Percentiles rank a stretch among this genome's conserved stretches.
phyloP scores from a whole-genome alignment of 192 early-diverging fungal genomes.

The Helicostylum pulchrum region DNA sequence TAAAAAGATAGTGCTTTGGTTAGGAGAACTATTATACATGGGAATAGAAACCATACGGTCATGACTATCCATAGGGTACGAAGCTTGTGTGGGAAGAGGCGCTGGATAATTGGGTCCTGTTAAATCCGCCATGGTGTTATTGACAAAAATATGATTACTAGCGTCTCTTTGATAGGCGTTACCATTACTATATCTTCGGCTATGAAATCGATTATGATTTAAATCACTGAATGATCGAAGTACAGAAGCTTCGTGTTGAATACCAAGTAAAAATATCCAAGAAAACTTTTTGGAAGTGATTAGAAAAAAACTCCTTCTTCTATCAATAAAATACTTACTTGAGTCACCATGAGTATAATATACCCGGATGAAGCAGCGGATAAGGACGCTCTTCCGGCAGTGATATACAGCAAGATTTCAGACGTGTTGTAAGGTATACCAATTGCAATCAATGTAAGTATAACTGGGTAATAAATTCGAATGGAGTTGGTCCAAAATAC shows the following conservation, averaged over 20 bases:
- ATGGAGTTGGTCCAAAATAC: constrained; percentile 18
- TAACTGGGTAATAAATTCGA: constrained; percentile 10
- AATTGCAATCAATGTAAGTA: constrained; percentile 22
- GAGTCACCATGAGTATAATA: constrained; percentile 29
- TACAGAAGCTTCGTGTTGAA: constrained; percentile 5
- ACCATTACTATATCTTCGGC: background rate
- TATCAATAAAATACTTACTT: constrained; percentile 48
- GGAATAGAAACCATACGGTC: background rate
- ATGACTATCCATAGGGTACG: background rate
- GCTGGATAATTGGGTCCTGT: constrained; percentile 9
- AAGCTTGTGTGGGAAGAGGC: background rate
- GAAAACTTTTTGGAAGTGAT: constrained; percentile 13
- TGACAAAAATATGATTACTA: background rate
- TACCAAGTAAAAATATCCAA: constrained; percentile 21
- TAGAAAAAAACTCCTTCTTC: constrained; percentile 19
- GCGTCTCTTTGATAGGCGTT: background rate
- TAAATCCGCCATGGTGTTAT: background rate
- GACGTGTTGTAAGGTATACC: constrained; percentile 15
- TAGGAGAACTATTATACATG: constrained; percentile 1
- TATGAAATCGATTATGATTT: background rate
- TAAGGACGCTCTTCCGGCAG: constrained; percentile 7
- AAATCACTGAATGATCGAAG: constrained; percentile 5
- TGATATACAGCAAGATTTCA: constrained; percentile 19
- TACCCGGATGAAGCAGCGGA: constrained; percentile 18
- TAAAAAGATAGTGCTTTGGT: constrained; percentile 3